These are phyloP conservation scores for Xylariaceae sp. DNA, from an alignment of 2,329 filamentous ascomycete genomes.

Conservation along the genomic window DNA sequence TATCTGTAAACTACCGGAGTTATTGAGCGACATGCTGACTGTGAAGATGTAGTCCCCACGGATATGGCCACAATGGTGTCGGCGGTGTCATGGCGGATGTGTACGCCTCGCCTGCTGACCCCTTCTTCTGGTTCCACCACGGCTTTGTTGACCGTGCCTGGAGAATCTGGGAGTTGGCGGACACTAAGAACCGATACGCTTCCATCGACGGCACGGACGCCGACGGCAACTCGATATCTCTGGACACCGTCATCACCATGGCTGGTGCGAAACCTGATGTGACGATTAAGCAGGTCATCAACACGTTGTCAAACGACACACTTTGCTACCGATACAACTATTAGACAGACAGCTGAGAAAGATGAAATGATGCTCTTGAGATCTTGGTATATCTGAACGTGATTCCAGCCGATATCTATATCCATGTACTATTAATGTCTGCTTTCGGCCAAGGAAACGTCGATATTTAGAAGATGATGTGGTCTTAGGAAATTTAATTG, in stretches of 20 bases:
- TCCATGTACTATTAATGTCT: no score
- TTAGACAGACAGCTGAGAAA: not conserved
- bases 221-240: conserved; percentile 12
- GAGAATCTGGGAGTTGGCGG: conserved; percentile 17
- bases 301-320: conserved; percentile 12
- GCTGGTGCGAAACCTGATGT: conserved; percentile 14
- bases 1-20: no score
- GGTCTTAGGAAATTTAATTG: no score
- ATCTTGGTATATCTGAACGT: no score
- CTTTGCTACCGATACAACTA: conserved; percentile 20
- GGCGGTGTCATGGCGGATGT: conserved; percentile 19
- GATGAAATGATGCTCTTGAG: not conserved
- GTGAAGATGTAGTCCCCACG: conserved; percentile 12
- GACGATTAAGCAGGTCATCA: conserved; percentile 15
- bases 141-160: conserved; percentile 18
- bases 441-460: no score
- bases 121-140: conserved; percentile 22
- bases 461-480: no score
- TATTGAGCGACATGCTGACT: not conserved
- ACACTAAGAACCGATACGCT: conserved; percentile 14
- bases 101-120: conserved; percentile 17
- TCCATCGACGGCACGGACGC: conserved; percentile 16
- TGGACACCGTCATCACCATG: conserved; percentile 17
- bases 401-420: no score
- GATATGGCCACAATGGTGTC: conserved; percentile 17